These are phyloP conservation scores for Echium plantagineum DNA, from an alignment of 257 asterid species.

Conservation along the genomic window DNA sequence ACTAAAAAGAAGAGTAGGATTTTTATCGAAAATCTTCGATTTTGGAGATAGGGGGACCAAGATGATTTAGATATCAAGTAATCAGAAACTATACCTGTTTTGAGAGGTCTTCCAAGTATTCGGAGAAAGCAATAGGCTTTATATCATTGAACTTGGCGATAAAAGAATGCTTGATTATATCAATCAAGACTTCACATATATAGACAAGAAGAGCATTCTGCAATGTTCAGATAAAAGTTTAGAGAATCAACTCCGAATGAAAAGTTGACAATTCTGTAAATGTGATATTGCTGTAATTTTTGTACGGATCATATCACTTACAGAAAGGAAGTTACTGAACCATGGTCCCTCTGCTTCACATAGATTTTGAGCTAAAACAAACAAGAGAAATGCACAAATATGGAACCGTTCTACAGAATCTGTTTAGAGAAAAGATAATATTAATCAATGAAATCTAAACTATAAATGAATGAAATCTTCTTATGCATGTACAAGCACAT, in stretches of 20 bases:
- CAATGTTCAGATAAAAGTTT: conserved; percentile 23
- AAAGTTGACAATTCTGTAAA: neutral
- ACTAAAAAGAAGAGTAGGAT: too few relatives aligned
- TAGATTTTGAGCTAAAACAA: conserved; percentile 93
- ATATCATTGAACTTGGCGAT: conserved; percentile 87
- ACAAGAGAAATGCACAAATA: conserved; percentile 77
- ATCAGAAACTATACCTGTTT: conserved; percentile 53
- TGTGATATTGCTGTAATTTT: neutral
- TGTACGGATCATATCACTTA: conserved; percentile 28
- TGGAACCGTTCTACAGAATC: conserved; percentile 98
- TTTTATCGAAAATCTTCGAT: too few relatives aligned
- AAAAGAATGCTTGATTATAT: conserved; percentile 84
- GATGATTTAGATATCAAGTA: neutral
- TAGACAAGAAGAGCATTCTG: conserved; percentile 88
- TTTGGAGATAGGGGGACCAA: neutral
- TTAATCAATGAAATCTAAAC: neutral
- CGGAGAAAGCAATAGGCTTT: conserved; percentile 89
- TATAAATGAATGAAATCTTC: neutral
- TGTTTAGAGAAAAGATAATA: conserved; percentile 24
- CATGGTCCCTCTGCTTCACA: conserved; percentile 96
- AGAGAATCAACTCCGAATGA: conserved; percentile 4
- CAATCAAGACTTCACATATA: conserved; percentile 77
- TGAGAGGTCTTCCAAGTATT: conserved; percentile 91
- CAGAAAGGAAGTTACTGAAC: conserved; percentile 71
- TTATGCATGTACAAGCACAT: neutral